Conservation (phyloP, 2,329 filamentous ascomycete genomes). For the Colletotrichum tofieldiae region DNA sequence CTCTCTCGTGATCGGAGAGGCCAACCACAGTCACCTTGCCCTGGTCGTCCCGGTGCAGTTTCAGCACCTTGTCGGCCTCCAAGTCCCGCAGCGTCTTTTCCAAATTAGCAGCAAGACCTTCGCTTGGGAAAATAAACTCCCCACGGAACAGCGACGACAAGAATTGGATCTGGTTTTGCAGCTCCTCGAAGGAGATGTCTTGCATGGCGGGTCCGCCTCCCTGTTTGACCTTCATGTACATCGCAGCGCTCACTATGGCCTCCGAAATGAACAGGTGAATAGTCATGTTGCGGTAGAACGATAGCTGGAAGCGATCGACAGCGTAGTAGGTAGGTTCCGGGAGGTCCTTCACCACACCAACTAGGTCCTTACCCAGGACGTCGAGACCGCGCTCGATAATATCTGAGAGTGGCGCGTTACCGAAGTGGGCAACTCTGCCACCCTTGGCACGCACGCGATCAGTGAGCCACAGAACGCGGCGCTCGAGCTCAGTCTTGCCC, state of each 20-base stretch:
- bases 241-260: conserved; percentile 87
- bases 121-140: conserved; percentile 96
- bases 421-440: conserved; percentile 94
- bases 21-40: conserved; percentile 78
- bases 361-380: conserved; percentile 90
- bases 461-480: conserved; percentile 92
- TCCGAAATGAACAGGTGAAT: conserved; percentile 98
- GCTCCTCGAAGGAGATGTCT: conserved; percentile 80
- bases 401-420: conserved; percentile 81
- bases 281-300: conserved; percentile 99
- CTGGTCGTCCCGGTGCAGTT: conserved; percentile 71
- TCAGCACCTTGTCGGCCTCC: conserved; percentile 84
- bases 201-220: conserved; percentile 89
- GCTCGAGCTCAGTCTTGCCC: conserved; percentile 86
- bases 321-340: conserved; percentile 95
- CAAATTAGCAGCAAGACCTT: conserved; percentile 85
- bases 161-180: conserved; percentile 87
- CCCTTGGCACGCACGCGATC: conserved; percentile 87
- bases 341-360: conserved; percentile 83
- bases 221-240: conserved; percentile 92
- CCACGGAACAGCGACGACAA: conserved; percentile 94
- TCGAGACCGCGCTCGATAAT: conserved; percentile 93
- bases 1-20: conserved; percentile 82
- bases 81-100: conserved; percentile 84
- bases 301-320: conserved; percentile 95